Conservation (phyloP, 345 rosid species). For the Eucalyptus dawsonii region DNA sequence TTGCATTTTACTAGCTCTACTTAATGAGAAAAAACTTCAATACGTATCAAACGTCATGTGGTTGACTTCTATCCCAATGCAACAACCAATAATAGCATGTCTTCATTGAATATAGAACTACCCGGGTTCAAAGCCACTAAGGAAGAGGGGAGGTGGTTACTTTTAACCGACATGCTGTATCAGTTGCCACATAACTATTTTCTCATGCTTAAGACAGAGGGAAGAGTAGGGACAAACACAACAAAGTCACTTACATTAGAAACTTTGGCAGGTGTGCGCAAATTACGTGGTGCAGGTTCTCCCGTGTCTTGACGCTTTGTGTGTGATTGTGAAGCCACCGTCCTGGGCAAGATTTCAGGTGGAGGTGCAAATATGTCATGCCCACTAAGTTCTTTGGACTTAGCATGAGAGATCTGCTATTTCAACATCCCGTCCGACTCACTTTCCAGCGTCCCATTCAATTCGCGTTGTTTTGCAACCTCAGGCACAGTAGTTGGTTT, state of each 20-base stretch:
- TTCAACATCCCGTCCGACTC: constrained; percentile 46
- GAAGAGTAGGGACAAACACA: background rate
- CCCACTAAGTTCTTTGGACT: constrained; percentile 83
- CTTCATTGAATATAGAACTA: background rate
- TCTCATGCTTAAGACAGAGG: background rate
- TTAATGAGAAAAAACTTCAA: background rate
- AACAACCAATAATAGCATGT: background rate
- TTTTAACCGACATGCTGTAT: background rate
- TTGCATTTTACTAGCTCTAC: background rate
- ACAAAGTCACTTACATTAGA: constrained; percentile 1
- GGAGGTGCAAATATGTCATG: constrained; percentile 96
- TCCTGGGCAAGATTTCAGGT: constrained; percentile 82
- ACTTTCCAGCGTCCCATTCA: constrained; percentile 69
- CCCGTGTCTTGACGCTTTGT: constrained; percentile 57
- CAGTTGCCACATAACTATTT: background rate
- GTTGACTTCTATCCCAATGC: background rate
- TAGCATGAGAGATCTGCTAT: constrained; percentile 84
- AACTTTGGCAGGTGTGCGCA: constrained; percentile 12
- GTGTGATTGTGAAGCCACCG: constrained; percentile 39
- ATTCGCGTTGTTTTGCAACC: constrained; percentile 89
- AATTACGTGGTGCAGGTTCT: constrained; percentile 25
- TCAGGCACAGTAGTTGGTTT: constrained; percentile 62
- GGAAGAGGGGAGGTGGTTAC: background rate
- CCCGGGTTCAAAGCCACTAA: background rate
- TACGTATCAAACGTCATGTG: background rate